Percentiles rank a stretch among this genome's conserved stretches.
These are phyloP conservation scores for Stemphylium beticola DNA, from an alignment of 2,329 filamentous ascomycete species.

Conservation along the genomic window DNA sequence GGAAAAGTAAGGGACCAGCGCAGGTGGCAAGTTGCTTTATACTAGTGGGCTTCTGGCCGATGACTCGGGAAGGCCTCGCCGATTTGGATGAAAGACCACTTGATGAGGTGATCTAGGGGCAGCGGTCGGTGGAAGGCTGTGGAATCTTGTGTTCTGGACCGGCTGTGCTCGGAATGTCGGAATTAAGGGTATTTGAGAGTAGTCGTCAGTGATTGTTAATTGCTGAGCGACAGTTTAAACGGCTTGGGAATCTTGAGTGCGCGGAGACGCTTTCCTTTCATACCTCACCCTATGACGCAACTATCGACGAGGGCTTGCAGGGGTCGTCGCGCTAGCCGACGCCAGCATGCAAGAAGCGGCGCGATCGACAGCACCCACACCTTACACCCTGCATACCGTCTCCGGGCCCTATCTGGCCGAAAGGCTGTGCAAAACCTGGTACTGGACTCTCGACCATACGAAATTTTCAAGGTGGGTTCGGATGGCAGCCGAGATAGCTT, in stretches of 20 bases:
- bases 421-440: constrained; percentile 24
- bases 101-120: constrained; percentile 44
- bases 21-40: constrained; percentile 50
- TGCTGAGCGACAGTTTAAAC: constrained; percentile 43
- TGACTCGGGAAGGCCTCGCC: constrained; percentile 40
- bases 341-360: constrained; percentile 8
- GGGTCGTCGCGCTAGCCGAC: constrained; percentile 14
- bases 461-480: constrained; percentile 30
- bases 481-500: constrained; percentile 30
- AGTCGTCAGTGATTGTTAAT: constrained; percentile 39
- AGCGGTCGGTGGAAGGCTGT: constrained; percentile 36
- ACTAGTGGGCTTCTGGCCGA: constrained; percentile 38
- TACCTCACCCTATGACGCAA: constrained; percentile 27
- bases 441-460: constrained; percentile 17
- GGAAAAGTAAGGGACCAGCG: constrained; percentile 38
- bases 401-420: constrained; percentile 24
- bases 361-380: constrained; percentile 27
- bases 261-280: constrained; percentile 36
- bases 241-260: constrained; percentile 29
- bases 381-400: constrained; percentile 20
- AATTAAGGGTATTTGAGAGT: constrained; percentile 25
- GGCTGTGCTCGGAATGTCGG: constrained; percentile 37
- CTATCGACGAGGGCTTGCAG: constrained; percentile 15
- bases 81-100: constrained; percentile 27
- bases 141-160: constrained; percentile 27